Conservation (phyloP, 2,329 filamentous ascomycete genomes). For the Botrytis fabae region DNA sequence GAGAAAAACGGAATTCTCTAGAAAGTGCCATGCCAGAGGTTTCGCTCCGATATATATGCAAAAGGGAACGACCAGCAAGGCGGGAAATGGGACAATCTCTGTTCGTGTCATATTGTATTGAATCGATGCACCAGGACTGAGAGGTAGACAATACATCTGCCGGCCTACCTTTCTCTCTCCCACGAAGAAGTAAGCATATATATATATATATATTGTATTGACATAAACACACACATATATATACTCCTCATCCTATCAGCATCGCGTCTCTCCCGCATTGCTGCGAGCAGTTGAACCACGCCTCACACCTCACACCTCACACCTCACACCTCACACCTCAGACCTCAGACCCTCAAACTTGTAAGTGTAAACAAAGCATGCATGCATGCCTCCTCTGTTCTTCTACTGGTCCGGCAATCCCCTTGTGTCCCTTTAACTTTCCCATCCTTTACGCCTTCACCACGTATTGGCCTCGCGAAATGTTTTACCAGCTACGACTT, state of each 20-base stretch:
- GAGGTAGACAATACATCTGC: neutral
- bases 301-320: neutral
- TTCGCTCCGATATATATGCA: neutral
- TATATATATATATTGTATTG: too few relatives aligned
- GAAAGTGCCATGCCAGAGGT: neutral
- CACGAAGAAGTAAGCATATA: neutral
- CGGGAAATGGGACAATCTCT: neutral
- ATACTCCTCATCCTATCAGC: neutral
- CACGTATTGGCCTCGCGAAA: neutral
- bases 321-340: too few relatives aligned
- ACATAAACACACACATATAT: too few relatives aligned
- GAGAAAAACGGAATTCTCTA: slow-evolving; percentile 6
- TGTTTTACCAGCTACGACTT: neutral
- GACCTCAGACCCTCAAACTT: neutral
- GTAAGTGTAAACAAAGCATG: slow-evolving; percentile 3
- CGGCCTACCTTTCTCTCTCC: neutral
- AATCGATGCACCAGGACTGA: neutral
- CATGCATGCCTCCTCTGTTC: neutral
- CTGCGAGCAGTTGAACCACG: neutral
- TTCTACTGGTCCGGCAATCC: slow-evolving; percentile 7
- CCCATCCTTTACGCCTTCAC: neutral
- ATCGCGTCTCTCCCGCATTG: neutral
- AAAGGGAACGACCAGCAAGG: neutral
- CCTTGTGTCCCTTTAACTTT: neutral
- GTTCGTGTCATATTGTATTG: neutral